Conservation (phyloP, 108 stramenopile species). For the Cyclotella baltica region DNA sequence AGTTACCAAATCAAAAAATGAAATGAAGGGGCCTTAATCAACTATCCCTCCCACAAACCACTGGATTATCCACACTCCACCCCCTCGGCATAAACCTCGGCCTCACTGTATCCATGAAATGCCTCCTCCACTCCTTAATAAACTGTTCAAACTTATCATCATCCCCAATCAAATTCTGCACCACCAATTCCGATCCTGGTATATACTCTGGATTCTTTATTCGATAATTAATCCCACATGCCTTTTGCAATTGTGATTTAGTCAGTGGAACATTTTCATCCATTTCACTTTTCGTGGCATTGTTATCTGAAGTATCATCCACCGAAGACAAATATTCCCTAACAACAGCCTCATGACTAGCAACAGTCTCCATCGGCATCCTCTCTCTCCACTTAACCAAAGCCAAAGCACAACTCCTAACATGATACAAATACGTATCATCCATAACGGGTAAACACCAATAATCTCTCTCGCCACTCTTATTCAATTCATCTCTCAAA, state of each 20-base stretch:
- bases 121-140: constrained; percentile 73
- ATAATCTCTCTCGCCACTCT: constrained; percentile 30
- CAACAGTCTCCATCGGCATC: constrained; percentile 56
- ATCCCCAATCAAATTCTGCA: constrained; percentile 40
- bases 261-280: constrained; percentile 27
- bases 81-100: constrained; percentile 75
- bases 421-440: constrained; percentile 45
- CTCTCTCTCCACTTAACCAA: constrained; percentile 57
- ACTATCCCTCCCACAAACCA: constrained; percentile 51
- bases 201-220: constrained; percentile 72
- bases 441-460: constrained; percentile 46
- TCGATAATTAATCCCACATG: constrained; percentile 55
- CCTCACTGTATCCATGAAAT: constrained; percentile 62
- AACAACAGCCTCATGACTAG: constrained; percentile 35
- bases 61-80: constrained; percentile 79
- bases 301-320: constrained; percentile 38
- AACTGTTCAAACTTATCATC: constrained; percentile 58
- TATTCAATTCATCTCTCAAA: constrained; percentile 21
- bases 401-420: constrained; percentile 70
- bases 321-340: constrained; percentile 29
- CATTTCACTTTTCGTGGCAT: neutral
- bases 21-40: too few species aligned
- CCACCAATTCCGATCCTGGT: constrained; percentile 64
- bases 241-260: constrained; percentile 56
- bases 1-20: too few species aligned